Base-by-base conservation (phyloP, 805 yeast genomes). In the Metschnikowia proteae region DNA sequence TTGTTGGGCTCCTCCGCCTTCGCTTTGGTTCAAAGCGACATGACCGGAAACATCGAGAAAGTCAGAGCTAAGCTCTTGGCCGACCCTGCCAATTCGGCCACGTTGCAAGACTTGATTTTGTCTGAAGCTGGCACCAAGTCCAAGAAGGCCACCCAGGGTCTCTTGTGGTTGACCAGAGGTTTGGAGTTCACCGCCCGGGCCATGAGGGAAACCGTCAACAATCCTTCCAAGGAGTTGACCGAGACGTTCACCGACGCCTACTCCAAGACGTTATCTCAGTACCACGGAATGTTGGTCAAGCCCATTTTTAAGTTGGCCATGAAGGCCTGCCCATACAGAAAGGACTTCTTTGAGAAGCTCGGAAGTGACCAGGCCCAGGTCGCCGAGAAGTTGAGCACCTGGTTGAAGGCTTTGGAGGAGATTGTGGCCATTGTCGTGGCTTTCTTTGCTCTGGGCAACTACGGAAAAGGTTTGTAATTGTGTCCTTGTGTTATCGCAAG, bases 251-350 rank as follows among this genome's bases (percentile, higher is more conserved):
- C 90, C 46, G 86, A 83, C 59, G 86, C 96, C n/a, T 89, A 89
- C 73, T 62, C 76, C 53, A 86, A 84, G 70, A 89, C 96, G 4
- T 78, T 89, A 64, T 78, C 85, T 51, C 82, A 89, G 67, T 84
- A 82, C 70, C 97, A 89, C 71, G 83, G 84, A 46, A 80, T 89
- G 78, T 73, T 89, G 60, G 76, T 89, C 53, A 86, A 84, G 62
- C 96, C 96, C 27, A 82, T 90, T 46, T 89, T 89, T 80, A 88
- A 88, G 71, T 76, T 90, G 65, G 97, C 97, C 43, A 90, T 89
- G 96, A 87, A 86, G 68, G 95, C 96, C 1, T 88, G 96, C 68
- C 97, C 97, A 9, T 90, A 88, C 70, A 81, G 96, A 73, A 82
- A 80, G 65, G 96, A 83, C 62, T 87, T 89, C 64, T 89, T 88